These are phyloP conservation scores for Boletus rubropictus DNA, from an alignment of 768 basidiomycete species.

Conservation along the genomic window DNA sequence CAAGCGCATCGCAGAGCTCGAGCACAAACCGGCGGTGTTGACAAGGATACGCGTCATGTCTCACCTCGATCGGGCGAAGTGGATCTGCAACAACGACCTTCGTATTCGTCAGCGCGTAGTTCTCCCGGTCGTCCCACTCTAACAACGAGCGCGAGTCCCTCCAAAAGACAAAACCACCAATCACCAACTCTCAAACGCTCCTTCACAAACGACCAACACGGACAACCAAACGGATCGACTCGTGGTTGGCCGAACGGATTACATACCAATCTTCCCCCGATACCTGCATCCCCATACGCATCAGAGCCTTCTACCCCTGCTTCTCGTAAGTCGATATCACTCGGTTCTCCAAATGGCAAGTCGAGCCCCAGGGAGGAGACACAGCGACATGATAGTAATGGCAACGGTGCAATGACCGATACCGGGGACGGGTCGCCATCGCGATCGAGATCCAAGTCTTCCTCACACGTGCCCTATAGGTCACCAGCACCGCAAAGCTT, in stretches of 20 bases:
- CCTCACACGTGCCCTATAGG: constrained; percentile 49
- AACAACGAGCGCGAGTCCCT: constrained; percentile 18
- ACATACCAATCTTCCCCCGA: constrained; percentile 46
- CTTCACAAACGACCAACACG: constrained; percentile 28
- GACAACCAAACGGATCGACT: constrained; percentile 21
- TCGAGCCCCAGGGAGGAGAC: constrained; percentile 32
- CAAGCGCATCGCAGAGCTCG: constrained; percentile 34
- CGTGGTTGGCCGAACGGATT: constrained; percentile 32
- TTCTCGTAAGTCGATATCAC: constrained; percentile 41
- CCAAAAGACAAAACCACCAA: constrained; percentile 24
- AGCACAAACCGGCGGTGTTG: constrained; percentile 31
- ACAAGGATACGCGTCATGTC: constrained; percentile 31
- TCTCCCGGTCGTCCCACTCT: constrained; percentile 29
- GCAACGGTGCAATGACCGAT: constrained; percentile 25
- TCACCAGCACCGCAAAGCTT: constrained; percentile 64
- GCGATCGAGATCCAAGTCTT: constrained; percentile 49
- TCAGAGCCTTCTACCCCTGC: constrained; percentile 58
- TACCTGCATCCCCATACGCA: constrained; percentile 62
- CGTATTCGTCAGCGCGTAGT: constrained; percentile 30
- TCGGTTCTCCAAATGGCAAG: constrained; percentile 32
- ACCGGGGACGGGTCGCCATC: constrained; percentile 36
- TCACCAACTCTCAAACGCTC: constrained; percentile 29
- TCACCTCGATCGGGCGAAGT: constrained; percentile 23
- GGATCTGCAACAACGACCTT: constrained; percentile 28
- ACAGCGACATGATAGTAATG: constrained; percentile 22